Conservation (phyloP, 495 filamentous ascomycete species). For the Bacidia rubella region DNA sequence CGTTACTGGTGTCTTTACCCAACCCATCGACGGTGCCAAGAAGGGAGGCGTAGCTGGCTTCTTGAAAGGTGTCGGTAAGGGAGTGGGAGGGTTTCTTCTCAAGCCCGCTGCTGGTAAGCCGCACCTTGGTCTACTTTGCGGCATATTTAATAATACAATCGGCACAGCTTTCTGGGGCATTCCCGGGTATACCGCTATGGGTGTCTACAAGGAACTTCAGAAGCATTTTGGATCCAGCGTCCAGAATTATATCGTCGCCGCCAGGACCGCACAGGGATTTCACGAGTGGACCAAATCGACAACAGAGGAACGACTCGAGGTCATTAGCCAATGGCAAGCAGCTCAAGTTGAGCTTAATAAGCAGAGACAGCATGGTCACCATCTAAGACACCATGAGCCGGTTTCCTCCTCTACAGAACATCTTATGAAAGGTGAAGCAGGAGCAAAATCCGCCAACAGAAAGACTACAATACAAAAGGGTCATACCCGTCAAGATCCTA, state of each 20-base stretch:
- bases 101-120: constrained; percentile 54
- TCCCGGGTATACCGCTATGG: constrained; percentile 61
- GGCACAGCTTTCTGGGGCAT: constrained; percentile 42
- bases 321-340: constrained; percentile 43
- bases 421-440: constrained; percentile 25
- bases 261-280: constrained; percentile 58
- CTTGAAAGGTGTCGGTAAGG: constrained; percentile 62
- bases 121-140: constrained; percentile 1
- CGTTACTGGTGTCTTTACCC: constrained; percentile 57
- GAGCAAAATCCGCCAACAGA: constrained; percentile 26
- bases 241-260: constrained; percentile 57
- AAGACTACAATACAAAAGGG: constrained; percentile 20
- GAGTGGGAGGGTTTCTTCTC: constrained; percentile 53
- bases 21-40: constrained; percentile 51
- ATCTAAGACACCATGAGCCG: constrained; percentile 17
- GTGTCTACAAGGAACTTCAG: constrained; percentile 59
- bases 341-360: constrained; percentile 41
- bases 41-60: constrained; percentile 57
- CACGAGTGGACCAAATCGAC: constrained; percentile 40
- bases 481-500: constrained; percentile 9
- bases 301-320: constrained; percentile 39
- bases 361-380: constrained; percentile 19
- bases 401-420: constrained; percentile 30
- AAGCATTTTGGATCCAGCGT: constrained; percentile 48
- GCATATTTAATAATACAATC: not conserved